These are phyloP conservation scores for Eucalyptus pauciflora DNA, from an alignment of 345 rosid genomes.

Conservation along the genomic window DNA sequence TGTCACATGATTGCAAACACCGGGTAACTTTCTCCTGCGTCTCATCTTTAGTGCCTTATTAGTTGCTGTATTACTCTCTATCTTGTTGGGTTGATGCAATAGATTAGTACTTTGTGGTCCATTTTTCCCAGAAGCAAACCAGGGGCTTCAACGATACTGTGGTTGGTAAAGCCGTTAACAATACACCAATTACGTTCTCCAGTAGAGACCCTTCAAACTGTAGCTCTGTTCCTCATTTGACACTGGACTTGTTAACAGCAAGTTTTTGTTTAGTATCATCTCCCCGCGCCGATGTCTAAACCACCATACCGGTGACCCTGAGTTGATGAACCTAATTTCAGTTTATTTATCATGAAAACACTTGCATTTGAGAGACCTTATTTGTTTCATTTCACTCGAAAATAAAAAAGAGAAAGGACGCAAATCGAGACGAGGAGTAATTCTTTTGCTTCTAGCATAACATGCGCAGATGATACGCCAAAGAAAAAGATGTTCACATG, in stretches of 20 bases:
- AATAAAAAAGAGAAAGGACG: not conserved
- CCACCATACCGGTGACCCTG: not conserved
- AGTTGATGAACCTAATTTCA: not conserved
- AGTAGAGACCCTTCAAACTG: not conserved
- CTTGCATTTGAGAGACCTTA: not conserved
- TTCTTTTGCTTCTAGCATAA: not conserved
- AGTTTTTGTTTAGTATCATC: not conserved
- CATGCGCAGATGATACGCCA: not conserved
- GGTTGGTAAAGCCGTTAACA: not conserved
- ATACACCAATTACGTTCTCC: not conserved
- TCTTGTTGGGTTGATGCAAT: not conserved
- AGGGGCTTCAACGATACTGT: not conserved
- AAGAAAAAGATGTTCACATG: not conserved
- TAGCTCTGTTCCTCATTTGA: not conserved
- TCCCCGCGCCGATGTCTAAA: not conserved
- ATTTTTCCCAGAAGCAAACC: not conserved
- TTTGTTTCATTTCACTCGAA: too few relatives aligned
- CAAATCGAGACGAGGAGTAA: not conserved
- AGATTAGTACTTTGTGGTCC: not conserved
- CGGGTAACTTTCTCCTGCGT: not conserved
- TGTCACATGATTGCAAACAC: not conserved
- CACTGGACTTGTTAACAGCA: not conserved
- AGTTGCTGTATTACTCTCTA: not conserved
- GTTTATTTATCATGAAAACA: not conserved
- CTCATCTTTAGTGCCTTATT: not conserved